These are phyloP conservation scores for Saccharomycopsis schoenii DNA, from an alignment of 805 yeast genomes.

Conservation along the genomic window DNA sequence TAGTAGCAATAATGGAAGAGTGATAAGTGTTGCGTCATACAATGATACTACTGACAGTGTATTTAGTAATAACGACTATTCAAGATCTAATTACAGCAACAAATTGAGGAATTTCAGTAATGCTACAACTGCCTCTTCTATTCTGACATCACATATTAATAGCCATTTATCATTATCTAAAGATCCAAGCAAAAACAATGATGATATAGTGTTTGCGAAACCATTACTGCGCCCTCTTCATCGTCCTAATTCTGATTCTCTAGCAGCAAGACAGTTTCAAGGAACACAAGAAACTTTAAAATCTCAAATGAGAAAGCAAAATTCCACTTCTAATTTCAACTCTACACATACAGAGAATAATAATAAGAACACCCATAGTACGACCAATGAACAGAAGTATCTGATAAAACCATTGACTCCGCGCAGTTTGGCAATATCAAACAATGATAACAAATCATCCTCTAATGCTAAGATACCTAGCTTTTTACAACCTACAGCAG, in stretches of 20 bases:
- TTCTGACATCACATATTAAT: background rate
- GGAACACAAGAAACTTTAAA: background rate
- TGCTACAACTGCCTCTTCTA: background rate
- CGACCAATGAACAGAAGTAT: background rate
- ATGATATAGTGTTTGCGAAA: background rate
- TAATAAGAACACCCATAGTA: background rate
- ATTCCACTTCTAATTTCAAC: background rate
- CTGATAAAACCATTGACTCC: background rate
- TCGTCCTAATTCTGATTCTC: background rate
- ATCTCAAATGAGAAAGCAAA: background rate
- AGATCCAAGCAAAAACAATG: background rate
- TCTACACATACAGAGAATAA: background rate
- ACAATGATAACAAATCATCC: background rate
- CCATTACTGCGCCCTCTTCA: background rate
- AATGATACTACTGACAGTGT: background rate
- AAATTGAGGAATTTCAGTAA: background rate
- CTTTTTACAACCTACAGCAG: constrained; percentile 13
- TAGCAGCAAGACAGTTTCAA: background rate
- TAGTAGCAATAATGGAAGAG: background rate
- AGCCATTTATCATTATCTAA: background rate
- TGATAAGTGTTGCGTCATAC: background rate
- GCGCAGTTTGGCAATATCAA: background rate
- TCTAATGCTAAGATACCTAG: constrained; percentile 5
- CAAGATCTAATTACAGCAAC: background rate
- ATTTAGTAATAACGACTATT: background rate